Base-by-base conservation (phyloP, 805 yeast genomes). In the Candida corydali region DNA sequence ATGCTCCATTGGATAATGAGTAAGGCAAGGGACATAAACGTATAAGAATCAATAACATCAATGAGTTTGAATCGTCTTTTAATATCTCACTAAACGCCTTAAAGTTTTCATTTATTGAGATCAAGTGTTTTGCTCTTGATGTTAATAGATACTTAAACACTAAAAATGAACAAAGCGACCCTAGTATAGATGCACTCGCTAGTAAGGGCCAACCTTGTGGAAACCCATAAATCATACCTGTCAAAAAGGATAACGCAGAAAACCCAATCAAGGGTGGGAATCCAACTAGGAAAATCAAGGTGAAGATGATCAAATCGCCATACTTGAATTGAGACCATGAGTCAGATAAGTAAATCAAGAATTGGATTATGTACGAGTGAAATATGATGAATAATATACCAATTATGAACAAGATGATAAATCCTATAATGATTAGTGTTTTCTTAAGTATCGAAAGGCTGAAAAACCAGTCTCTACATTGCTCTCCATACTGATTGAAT, bases 221-320 rank as follows among this genome's bases (percentile, higher is more conserved):
- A 42, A 86, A 73, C 1, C 97, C 98, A 55, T 81, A 93, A 7
- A 82, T 73, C 75, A 87, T 78, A 2, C 98, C 98, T 4, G 79
- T 66, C 11, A 82, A 53, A 32, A 83, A 70, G 14, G 82, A 72
- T 14, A 85, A 57, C 15, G 81, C 69, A 4, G 91, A 73, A 60
- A 81, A 89, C 1, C 98, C 98, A 23, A 87, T 58, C 47, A 91
- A 45, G 1, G 98, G 98, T 2, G 98, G 98, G 65, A 91, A 89
- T 0, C 93, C 79, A 4, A 89, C 88, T 2, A 71, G 18, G 45
- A 82, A 74, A 3, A 88, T 59, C 31, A 81, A 55, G 3, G 58
- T 12, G 35, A 80, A 73, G 39, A 89, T 52, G 0, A 78, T 44
- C 3, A 70, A 40, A 9, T 63, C 59, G 0, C 82, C 77, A 27